Percentiles rank a stretch among this genome's conserved stretches.
Conservation (phyloP, 768 basidiomycete species). For the Trametes gibbosa region DNA sequence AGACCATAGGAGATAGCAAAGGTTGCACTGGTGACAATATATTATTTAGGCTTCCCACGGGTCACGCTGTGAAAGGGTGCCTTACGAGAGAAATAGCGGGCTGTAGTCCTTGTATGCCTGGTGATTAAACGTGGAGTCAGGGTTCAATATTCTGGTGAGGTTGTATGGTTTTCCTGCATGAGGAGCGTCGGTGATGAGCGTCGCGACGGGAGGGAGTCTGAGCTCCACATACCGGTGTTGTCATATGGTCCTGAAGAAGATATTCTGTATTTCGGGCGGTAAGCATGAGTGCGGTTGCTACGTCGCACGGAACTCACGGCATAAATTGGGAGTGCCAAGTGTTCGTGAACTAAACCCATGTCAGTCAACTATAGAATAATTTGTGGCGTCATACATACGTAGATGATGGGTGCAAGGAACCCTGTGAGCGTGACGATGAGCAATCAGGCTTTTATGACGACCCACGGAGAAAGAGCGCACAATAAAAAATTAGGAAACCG, state of each 20-base stretch:
- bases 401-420: slow-evolving; percentile 39
- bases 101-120: slow-evolving; percentile 41
- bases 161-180: slow-evolving; percentile 34
- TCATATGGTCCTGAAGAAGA: slow-evolving; percentile 32
- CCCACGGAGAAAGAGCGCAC: slow-evolving; percentile 22
- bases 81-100: slow-evolving; percentile 41
- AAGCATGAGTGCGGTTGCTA: background rate
- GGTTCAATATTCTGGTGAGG: slow-evolving; percentile 36
- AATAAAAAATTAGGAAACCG: slow-evolving; percentile 45
- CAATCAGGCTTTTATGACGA: background rate
- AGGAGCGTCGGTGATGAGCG: background rate
- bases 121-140: slow-evolving; percentile 35
- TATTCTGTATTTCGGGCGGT: background rate
- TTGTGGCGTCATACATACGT: slow-evolving; percentile 49
- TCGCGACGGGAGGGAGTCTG: background rate
- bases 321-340: slow-evolving; percentile 58
- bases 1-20: slow-evolving; percentile 42
- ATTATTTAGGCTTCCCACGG: background rate
- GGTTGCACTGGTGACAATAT: slow-evolving; percentile 21
- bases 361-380: slow-evolving; percentile 31
- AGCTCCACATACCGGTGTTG: slow-evolving; percentile 31
- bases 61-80: slow-evolving; percentile 30
- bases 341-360: slow-evolving; percentile 32
- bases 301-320: slow-evolving; percentile 39
- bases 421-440: slow-evolving; percentile 22